Evolutionary conservation across 1,284 basidiomycete genomes (phyloP), one percentile per base, ranked within the genome.

Genomic region (Cerrena zonata): DNA sequence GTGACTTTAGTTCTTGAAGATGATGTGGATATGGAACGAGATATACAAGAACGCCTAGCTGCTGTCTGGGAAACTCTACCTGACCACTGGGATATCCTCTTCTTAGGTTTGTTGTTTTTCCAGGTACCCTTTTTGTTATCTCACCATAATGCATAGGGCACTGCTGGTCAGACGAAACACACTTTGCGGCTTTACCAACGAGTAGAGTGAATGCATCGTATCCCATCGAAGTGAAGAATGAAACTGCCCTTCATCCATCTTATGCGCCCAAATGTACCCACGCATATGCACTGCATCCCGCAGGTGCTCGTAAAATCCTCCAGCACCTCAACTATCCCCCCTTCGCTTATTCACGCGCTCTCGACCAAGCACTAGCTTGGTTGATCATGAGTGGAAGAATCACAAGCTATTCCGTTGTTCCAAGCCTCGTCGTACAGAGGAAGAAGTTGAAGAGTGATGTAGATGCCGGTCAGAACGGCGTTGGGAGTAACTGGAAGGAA

Each of bases 1-100:
- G 69, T 75, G 11, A 70, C 70, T 0, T 61, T 91, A 13, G 73
- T 91, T 18, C 68, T 91, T 18, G 88, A 91, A 67, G 89, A 91
- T 62, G 89, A 91, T 54, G 69, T 91, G 13, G 85, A 91, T 61
- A 79, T 89, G 74, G 86, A 91, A 66, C 74, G 69, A 51, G 82
- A 90, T 58, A 74, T 88, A 7, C 65, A 72, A 13, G 49, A 62
- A 11, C 71, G 79, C 37, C 65, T 90, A 47, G 60, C 58, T 30
- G 57, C 59, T 4, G 62, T 89, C 43, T 87, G 85, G 83, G 51
- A 59, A 1, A 61, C 67, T 3, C 60, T 91, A 18, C 86, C 89
- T 2, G 43, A 42, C 0, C 74, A 77, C 19, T 91, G 89, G 89
- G 87, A 91, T 56, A 76, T 89, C 22, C 74, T 89, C 36, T 85